Evolutionary conservation across 495 filamentous ascomycete species (phyloP).

Genomic region (Jackrogersella minutella): DNA sequence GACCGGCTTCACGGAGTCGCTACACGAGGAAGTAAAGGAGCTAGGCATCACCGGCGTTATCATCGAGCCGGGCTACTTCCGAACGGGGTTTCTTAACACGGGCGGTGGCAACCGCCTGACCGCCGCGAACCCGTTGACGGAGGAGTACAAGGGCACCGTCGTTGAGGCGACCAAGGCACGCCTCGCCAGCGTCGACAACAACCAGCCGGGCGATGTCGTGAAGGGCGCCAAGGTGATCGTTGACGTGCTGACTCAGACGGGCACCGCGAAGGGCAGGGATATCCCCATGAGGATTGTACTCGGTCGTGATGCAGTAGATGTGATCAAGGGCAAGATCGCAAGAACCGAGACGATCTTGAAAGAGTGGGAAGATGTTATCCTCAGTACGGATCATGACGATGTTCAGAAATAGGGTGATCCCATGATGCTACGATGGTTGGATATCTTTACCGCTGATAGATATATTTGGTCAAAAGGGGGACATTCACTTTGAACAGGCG

Average conservation of each 20-base stretch:
- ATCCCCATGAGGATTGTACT: constrained; percentile 47
- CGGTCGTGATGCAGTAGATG: constrained; percentile 45
- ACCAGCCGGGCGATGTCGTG: constrained; percentile 55
- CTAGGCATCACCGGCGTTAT: constrained; percentile 55
- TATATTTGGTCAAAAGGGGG: neutral
- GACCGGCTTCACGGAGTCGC: constrained; percentile 50
- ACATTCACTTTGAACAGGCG: neutral
- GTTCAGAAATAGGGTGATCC: neutral
- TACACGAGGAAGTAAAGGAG: constrained; percentile 52
- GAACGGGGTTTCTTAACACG: constrained; percentile 45
- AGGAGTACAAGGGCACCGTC: constrained; percentile 41
- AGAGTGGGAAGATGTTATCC: constrained; percentile 48
- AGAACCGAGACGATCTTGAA: constrained; percentile 44
- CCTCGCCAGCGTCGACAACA: constrained; percentile 39
- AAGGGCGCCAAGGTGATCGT: constrained; percentile 57
- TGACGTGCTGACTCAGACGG: constrained; percentile 53
- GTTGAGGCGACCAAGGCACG: constrained; percentile 31
- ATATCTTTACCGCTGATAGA: neutral
- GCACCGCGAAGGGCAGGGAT: constrained; percentile 46
- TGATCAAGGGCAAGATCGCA: constrained; percentile 44
- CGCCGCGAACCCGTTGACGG: constrained; percentile 26
- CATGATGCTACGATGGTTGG: too few relatives aligned
- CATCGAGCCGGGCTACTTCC: constrained; percentile 60
- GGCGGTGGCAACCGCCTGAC: constrained; percentile 39
- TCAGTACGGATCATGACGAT: constrained; percentile 37